These are phyloP conservation scores for Paraphysoderma sedebokerense DNA, from an alignment of 371 early-diverging fungal species.

Conservation along the genomic window DNA sequence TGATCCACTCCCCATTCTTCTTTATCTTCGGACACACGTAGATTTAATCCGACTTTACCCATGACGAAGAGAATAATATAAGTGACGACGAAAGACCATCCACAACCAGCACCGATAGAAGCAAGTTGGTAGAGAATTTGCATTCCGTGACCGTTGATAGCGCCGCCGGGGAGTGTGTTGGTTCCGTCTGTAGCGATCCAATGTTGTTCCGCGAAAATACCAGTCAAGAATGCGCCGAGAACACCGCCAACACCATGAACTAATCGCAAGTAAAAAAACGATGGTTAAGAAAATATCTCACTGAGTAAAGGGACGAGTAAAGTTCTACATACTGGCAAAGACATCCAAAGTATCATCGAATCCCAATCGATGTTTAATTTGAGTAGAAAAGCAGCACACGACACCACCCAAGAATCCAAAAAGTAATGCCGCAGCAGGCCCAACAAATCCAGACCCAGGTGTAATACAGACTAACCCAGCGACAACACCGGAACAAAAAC, in stretches of 20 bases:
- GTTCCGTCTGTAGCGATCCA: slow-evolving; percentile 48
- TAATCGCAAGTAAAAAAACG: too few relatives aligned
- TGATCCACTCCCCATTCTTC: slow-evolving; percentile 58
- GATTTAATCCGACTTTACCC: slow-evolving; percentile 53
- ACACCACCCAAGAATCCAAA: slow-evolving; percentile 59
- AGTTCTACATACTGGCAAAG: slow-evolving; percentile 30
- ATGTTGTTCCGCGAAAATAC: slow-evolving; percentile 63
- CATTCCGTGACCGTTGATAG: slow-evolving; percentile 61
- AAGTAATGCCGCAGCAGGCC: slow-evolving; percentile 60
- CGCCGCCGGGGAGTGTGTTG: slow-evolving; percentile 52
- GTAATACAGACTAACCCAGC: slow-evolving; percentile 87
- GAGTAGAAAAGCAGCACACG: slow-evolving; percentile 55
- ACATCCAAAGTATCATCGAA: slow-evolving; percentile 81
- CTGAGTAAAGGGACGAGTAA: neutral
- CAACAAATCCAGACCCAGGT: slow-evolving; percentile 76
- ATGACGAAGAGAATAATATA: slow-evolving; percentile 52
- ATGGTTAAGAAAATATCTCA: slow-evolving; percentile 2
- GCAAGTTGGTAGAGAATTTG: slow-evolving; percentile 68
- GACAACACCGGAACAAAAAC: slow-evolving; percentile 83
- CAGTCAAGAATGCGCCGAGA: slow-evolving; percentile 69
- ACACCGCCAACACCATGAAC: slow-evolving; percentile 80
- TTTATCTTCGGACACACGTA: slow-evolving; percentile 50
- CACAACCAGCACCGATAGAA: slow-evolving; percentile 48
- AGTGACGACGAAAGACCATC: slow-evolving; percentile 62
- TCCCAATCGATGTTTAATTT: slow-evolving; percentile 55